Evolutionary conservation across 306 rosid genomes (phyloP), one percentile per base, ranked within the genome.

Genomic region (Aeschynomene evenia): DNA sequence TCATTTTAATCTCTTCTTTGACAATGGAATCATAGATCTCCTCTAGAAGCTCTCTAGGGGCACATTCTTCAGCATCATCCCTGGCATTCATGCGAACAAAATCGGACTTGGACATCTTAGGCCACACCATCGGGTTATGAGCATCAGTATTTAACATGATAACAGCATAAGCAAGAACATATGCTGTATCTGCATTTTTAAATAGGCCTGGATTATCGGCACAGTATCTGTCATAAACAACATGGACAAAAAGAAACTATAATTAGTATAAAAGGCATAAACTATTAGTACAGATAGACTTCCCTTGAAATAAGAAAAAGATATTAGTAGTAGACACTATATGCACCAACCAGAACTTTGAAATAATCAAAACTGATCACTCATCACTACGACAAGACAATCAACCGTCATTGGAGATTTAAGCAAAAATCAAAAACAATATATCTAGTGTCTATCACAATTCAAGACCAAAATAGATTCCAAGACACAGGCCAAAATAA

Each of bases 61-160:
- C 99, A 79, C 90, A 79, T 69, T 95, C 96, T 61, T 95, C 97
- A 3, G 93, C 81, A 73, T 95, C 95, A 82, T 91, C 90, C 73
- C 66, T 72, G 52, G 88, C 96, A 86, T 95, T 95, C 87, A 95
- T 89, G 56, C 87, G 95, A 63, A 91, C 73, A 74, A 95, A 95
- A 80, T 95, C 99, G 12, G 88, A 73, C 85, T 89, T 91, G 77
- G 96, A 85, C 99, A 95, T 91, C 85, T 95, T 95, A 64, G 99
- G 99, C 99, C 99, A 91, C 86, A 95, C 97, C 91, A 95, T 89
- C 43, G 97, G 99, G 75, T 91, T 95, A 80, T 95, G 99, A 45
- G 97, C 99, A 81, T 95, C 99, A 54, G 99, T 95, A 79, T 89
- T 95, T 83, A 95, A 79, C 96, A 95, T 65, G 50, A 95, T 95